phyloP scores from a whole-genome alignment of 1,284 basidiomycete species.

The Puccinia sorghi region DNA sequence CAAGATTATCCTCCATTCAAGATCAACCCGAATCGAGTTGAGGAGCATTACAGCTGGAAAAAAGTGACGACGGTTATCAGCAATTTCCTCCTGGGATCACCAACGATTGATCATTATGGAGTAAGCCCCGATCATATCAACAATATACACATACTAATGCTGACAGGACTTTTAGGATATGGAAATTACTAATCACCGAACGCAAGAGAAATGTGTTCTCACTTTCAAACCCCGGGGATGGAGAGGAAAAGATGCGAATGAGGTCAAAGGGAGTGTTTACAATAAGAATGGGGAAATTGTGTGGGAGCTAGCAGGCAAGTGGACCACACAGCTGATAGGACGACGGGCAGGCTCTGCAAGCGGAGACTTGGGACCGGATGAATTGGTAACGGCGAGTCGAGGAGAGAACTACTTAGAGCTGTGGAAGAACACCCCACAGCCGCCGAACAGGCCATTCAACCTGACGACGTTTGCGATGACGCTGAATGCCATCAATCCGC shows the following conservation, averaged over 20 bases:
- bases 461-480: conserved; percentile 92
- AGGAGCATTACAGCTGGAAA: conserved; percentile 89
- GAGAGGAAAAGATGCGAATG: conserved; percentile 85
- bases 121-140: conserved; percentile 55
- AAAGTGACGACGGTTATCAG: conserved; percentile 92
- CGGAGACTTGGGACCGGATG: conserved; percentile 74
- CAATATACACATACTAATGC: neutral
- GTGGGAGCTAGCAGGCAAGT: conserved; percentile 92
- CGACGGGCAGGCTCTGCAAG: conserved; percentile 65
- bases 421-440: conserved; percentile 84
- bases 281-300: conserved; percentile 68
- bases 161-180: conserved; percentile 63
- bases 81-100: conserved; percentile 88
- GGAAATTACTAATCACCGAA: conserved; percentile 87
- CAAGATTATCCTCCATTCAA: conserved; percentile 58
- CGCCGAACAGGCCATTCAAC: conserved; percentile 77
- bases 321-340: conserved; percentile 92
- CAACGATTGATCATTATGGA: conserved; percentile 95
- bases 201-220: conserved; percentile 81
- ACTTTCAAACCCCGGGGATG: conserved; percentile 96
- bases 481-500: conserved; percentile 75
- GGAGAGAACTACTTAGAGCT: conserved; percentile 73
- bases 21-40: conserved; percentile 63
- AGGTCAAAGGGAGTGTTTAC: conserved; percentile 82
- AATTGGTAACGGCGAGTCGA: conserved; percentile 55